Conservation (phyloP, 495 filamentous ascomycete species). For the Aspergillus affinis region DNA sequence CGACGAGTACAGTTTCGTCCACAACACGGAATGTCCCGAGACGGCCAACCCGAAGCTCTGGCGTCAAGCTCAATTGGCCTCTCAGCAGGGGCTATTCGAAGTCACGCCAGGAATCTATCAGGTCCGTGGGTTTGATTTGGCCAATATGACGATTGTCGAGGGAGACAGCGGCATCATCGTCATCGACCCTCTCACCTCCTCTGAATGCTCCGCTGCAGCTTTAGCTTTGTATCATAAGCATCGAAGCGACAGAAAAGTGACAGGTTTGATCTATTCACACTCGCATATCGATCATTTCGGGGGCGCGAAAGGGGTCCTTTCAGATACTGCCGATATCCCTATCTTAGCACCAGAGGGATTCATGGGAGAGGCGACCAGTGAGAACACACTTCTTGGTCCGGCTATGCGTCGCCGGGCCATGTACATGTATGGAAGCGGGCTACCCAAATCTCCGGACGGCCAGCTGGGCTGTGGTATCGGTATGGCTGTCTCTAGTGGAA, state of each 20-base stretch:
- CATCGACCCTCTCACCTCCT: conserved; percentile 26
- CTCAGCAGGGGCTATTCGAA: conserved; percentile 22
- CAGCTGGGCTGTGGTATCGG: conserved; percentile 28
- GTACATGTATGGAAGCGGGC: conserved; percentile 25
- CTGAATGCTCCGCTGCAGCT: conserved; percentile 20
- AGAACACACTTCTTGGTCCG: conserved; percentile 23
- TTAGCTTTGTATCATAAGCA: conserved; percentile 22
- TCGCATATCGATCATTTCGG: conserved; percentile 30
- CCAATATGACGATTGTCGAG: conserved; percentile 30
- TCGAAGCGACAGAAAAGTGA: conserved; percentile 19
- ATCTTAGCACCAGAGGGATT: conserved; percentile 29
- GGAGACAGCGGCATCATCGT: conserved; percentile 24
- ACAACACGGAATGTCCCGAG: conserved; percentile 15
- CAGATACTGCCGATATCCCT: conserved; percentile 11
- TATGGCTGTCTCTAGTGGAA: conserved; percentile 19
- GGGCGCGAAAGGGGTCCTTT: conserved; percentile 21
- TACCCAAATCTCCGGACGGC: conserved; percentile 14
- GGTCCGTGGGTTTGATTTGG: conserved; percentile 26
- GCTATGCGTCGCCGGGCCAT: conserved; percentile 26
- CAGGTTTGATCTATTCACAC: conserved; percentile 27
- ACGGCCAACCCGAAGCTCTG: conserved; percentile 29
- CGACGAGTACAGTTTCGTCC: conserved; percentile 24
- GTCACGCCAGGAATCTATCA: conserved; percentile 27
- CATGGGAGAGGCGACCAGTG: conserved; percentile 22
- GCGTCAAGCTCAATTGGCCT: conserved; percentile 21